phyloP scores from a whole-genome alignment of 495 filamentous ascomycete genomes.

The Hypomontagnella monticulosa region DNA sequence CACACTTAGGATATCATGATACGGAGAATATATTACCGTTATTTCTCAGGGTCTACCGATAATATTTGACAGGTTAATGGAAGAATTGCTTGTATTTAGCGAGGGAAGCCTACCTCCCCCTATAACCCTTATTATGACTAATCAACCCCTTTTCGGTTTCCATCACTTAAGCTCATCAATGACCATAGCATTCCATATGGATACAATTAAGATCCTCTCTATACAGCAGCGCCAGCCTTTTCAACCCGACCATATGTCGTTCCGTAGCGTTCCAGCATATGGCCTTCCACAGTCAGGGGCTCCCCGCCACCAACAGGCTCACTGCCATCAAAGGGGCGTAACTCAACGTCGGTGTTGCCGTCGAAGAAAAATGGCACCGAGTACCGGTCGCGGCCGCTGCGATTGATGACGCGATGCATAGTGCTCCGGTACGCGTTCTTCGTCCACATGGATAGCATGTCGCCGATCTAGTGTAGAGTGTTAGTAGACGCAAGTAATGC shows the following conservation, averaged over 20 bases:
- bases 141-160: no score
- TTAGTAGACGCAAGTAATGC: no score
- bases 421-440: constrained; percentile 58
- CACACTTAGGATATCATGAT: no score
- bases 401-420: constrained; percentile 61
- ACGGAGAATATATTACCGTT: no score
- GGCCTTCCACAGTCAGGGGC: constrained; percentile 47
- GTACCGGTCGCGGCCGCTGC: constrained; percentile 56
- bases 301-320: constrained; percentile 18
- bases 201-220: neutral
- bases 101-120: no score
- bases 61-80: no score
- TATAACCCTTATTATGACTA: no score
- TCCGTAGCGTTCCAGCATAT: constrained; percentile 40
- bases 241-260: constrained; percentile 29
- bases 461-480: constrained; percentile 50
- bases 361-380: constrained; percentile 62
- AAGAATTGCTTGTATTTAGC: no score
- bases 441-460: constrained; percentile 60
- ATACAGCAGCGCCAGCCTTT: neutral
- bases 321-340: constrained; percentile 49
- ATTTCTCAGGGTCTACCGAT: no score
- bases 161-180: no score
- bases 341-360: constrained; percentile 48
- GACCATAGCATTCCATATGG: no score